These are phyloP conservation scores for Zanthoxylum bungeanum DNA, from an alignment of 345 rosid genomes.

Conservation along the genomic window DNA sequence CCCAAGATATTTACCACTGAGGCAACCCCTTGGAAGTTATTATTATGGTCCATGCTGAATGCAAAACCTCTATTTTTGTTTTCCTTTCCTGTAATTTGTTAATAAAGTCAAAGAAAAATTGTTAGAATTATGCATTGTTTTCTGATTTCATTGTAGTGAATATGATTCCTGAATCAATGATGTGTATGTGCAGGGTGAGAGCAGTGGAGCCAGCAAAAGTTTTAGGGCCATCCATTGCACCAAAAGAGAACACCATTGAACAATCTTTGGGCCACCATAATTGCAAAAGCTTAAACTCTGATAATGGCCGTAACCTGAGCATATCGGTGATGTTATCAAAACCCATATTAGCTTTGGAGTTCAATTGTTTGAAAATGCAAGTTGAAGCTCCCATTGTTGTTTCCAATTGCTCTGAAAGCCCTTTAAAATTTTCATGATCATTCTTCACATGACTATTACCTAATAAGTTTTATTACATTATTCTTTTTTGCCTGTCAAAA, in stretches of 20 bases:
- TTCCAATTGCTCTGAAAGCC: slow-evolving; percentile 20
- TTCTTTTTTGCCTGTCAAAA: background rate
- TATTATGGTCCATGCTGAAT: too few relatives aligned
- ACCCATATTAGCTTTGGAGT: slow-evolving; percentile 76
- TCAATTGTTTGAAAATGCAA: slow-evolving; percentile 67
- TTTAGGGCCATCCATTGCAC: slow-evolving; percentile 20
- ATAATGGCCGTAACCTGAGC: slow-evolving; percentile 39
- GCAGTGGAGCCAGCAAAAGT: slow-evolving; percentile 62
- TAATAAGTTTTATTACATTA: background rate
- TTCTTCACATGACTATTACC: background rate
- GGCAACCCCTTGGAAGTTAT: too few relatives aligned
- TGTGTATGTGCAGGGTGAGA: slow-evolving; percentile 46
- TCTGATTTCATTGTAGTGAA: background rate
- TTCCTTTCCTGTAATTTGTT: too few relatives aligned
- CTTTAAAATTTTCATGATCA: slow-evolving; percentile 21
- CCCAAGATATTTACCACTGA: too few relatives aligned
- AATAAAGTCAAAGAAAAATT: background rate
- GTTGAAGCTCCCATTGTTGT: slow-evolving; percentile 73
- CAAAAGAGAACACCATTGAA: slow-evolving; percentile 24
- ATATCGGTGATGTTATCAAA: slow-evolving; percentile 65
- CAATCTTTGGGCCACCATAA: slow-evolving; percentile 12
- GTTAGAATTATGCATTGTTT: background rate
- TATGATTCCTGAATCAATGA: background rate
- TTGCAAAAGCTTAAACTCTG: slow-evolving; percentile 9
- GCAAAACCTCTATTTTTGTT: too few relatives aligned